Conservation (phyloP, 2,329 filamentous ascomycete genomes). For the Chrysosphaeria jannelii region DNA sequence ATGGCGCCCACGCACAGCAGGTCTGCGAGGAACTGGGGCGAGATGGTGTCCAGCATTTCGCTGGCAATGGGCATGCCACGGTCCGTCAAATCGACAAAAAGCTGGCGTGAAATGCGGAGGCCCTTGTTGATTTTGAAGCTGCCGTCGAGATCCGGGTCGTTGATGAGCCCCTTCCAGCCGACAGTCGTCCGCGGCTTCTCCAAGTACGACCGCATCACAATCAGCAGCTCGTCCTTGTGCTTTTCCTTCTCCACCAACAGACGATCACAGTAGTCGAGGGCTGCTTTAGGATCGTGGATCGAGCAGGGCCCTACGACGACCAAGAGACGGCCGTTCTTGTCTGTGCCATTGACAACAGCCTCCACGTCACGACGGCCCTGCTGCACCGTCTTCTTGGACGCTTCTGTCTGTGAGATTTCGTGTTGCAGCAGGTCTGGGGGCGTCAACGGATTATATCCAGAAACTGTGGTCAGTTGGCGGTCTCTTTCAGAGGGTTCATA, state of each 20-base stretch:
- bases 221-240: constrained; percentile 65
- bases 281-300: constrained; percentile 78
- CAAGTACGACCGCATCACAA: constrained; percentile 94
- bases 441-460: constrained; percentile 78
- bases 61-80: constrained; percentile 88
- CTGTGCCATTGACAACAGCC: constrained; percentile 27
- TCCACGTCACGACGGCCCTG: constrained; percentile 26
- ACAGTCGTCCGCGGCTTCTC: constrained; percentile 97
- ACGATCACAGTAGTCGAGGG: constrained; percentile 74
- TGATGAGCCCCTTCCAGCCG: constrained; percentile 96
- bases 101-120: constrained; percentile 52
- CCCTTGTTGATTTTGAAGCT: constrained; percentile 99
- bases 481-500: constrained; percentile 12
- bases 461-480: constrained; percentile 19
- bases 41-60: constrained; percentile 97
- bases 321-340: constrained; percentile 26
- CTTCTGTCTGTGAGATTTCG: constrained; percentile 39
- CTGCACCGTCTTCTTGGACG: constrained; percentile 28
- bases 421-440: constrained; percentile 84
- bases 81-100: constrained; percentile 76
- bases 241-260: constrained; percentile 60
- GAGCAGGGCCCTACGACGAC: constrained; percentile 87
- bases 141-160: constrained; percentile 94
- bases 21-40: constrained; percentile 86
- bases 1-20: constrained; percentile 75